Percentiles rank a stretch among this genome's conserved stretches.
phyloP scores from a whole-genome alignment of 805 yeast genomes.

The Cyberlindnera meyerae region DNA sequence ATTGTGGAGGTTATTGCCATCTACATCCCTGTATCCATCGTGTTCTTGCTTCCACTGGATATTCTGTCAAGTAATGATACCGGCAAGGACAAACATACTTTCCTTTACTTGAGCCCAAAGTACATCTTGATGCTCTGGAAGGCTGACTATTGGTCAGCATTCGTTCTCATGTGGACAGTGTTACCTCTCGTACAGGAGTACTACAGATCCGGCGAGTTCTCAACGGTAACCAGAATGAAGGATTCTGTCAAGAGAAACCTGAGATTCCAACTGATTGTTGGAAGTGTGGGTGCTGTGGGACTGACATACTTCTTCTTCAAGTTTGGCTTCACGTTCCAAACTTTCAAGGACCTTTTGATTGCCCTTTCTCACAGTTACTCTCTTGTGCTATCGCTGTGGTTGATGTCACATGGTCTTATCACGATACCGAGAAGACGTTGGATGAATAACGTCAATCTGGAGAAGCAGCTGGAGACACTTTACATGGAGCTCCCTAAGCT shows the following conservation, averaged over 20 bases:
- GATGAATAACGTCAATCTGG: conserved; percentile 32
- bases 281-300: conserved; percentile 48
- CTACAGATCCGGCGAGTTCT: conserved; percentile 64
- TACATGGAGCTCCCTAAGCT: conserved; percentile 54
- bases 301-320: conserved; percentile 54
- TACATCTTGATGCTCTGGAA: conserved; percentile 62
- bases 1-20: conserved; percentile 46
- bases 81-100: conserved; percentile 19
- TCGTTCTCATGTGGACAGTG: conserved; percentile 70
- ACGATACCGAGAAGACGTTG: conserved; percentile 51
- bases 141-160: conserved; percentile 74
- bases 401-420: conserved; percentile 79
- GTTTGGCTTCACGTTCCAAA: conserved; percentile 48
- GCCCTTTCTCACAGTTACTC: conserved; percentile 77
- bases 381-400: conserved; percentile 68
- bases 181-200: conserved; percentile 71
- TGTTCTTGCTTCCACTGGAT: conserved; percentile 71
- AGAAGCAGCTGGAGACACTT: conserved; percentile 29
- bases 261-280: conserved; percentile 54
- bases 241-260: conserved; percentile 56
- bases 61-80: conserved; percentile 45
- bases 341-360: conserved; percentile 62
- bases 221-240: conserved; percentile 38
- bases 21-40: conserved; percentile 69
- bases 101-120: conserved; percentile 45